Base-by-base conservation (phyloP, 2,329 filamentous ascomycete genomes). In the Elsinoe necatrix region DNA sequence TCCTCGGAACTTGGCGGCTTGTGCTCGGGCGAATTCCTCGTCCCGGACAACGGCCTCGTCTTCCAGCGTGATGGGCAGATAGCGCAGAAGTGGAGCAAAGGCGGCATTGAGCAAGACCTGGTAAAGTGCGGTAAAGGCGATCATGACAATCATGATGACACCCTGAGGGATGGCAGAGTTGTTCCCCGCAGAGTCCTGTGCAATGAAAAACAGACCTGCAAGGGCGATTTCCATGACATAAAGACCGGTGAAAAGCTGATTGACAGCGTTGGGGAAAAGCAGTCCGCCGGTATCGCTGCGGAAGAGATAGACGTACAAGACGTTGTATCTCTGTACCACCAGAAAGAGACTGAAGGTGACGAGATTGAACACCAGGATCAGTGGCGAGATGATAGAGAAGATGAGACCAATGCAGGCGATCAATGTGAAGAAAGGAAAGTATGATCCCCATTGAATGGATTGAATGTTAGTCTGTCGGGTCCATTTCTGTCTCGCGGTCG, bases 371-470 rank as follows among this genome's bases (percentile, higher is more conserved):
- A 97, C 74, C 50, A 93, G 82, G 67, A 98, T 96, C 11, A 98
- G 75, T 0, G 93, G 93, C 0, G 93, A 84, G 41, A 97, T 85
- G 57, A 97, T 80, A 37, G 84, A 88, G 71, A 97, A 98, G 37
- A 97, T 85, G 71, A 70, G 73, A 74, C 79, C 90, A 63, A 98
- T 97, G 61, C 89, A 95, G 42, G 91, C 93, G 64, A 98, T 88
- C 67, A 95, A 96, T 56, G 93, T 96, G 71, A 97, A 98, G 0
- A 95, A 85, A 0, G 93, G 93, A 70, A 97, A 98, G 75, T 95
- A 92, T 0, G 84, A 85, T 7, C 93, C 93, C 93, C 95, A 98
- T 56, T 84, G 82, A 61, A 97, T 84, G 51, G 82, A 81, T 29
- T 82, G 83, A 31, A 97, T 77, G 14, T 78, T 83, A 7, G 89